Conservation (phyloP, 352 stramenopile species). For the Pythium coloratum region DNA sequence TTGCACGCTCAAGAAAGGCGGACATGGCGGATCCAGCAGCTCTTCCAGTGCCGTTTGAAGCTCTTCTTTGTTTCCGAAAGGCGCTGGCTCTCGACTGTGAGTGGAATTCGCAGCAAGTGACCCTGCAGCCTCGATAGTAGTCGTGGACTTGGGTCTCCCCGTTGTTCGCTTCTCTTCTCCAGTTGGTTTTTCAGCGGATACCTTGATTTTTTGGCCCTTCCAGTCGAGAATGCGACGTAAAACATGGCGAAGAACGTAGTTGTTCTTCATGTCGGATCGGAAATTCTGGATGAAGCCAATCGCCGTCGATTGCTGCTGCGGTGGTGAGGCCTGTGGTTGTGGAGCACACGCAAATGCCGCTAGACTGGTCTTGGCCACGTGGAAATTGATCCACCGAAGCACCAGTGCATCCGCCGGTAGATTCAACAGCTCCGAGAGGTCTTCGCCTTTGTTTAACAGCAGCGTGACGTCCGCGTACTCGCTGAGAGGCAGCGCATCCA, state of each 20-base stretch:
- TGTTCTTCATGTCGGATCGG: constrained; percentile 58
- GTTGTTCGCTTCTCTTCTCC: neutral
- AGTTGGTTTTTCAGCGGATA: neutral
- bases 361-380: constrained; percentile 37
- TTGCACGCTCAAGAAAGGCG: constrained; percentile 39
- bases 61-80: constrained; percentile 44
- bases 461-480: constrained; percentile 48
- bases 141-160: neutral
- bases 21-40: constrained; percentile 42
- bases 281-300: constrained; percentile 71
- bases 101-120: neutral
- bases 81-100: constrained; percentile 3
- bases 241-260: constrained; percentile 59
- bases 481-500: constrained; percentile 38
- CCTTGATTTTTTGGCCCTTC: neutral
- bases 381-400: constrained; percentile 72
- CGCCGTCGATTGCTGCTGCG: neutral
- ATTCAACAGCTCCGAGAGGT: constrained; percentile 46
- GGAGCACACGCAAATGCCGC: neutral
- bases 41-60: constrained; percentile 38
- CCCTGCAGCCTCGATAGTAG: no score
- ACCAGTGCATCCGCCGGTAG: constrained; percentile 60
- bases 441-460: constrained; percentile 55
- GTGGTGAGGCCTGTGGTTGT: neutral
- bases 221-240: constrained; percentile 38